phyloP scores from a whole-genome alignment of 1,284 basidiomycete genomes.

The Grifola frondosa region DNA sequence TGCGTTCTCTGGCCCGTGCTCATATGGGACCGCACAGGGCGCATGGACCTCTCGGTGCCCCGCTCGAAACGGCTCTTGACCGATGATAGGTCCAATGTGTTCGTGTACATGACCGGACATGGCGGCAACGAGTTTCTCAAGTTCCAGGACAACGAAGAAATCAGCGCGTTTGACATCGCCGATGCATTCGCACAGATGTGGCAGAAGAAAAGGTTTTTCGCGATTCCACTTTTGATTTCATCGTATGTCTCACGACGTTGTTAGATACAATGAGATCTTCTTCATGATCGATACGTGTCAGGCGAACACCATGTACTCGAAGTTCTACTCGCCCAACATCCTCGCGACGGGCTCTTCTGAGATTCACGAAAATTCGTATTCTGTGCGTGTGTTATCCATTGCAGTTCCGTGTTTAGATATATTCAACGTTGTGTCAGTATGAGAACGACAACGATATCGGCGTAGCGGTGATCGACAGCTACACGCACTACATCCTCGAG shows the following conservation, averaged over 20 bases:
- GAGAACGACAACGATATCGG: constrained; percentile 93
- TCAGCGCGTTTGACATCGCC: constrained; percentile 93
- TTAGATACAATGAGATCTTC: constrained; percentile 94
- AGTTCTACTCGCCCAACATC: constrained; percentile 95
- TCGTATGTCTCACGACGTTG: background rate
- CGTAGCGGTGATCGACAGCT: constrained; percentile 93
- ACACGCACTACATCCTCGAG: constrained; percentile 89
- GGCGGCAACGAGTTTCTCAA: constrained; percentile 98
- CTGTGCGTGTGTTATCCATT: constrained; percentile 54
- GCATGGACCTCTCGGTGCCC: constrained; percentile 76
- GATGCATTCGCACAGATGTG: constrained; percentile 99
- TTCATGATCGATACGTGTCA: constrained; percentile 99
- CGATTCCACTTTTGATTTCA: background rate
- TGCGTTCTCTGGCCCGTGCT: background rate
- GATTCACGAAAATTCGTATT: constrained; percentile 93
- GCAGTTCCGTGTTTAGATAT: too few relatives aligned
- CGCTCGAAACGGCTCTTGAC: constrained; percentile 89
- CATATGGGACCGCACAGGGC: constrained; percentile 42
- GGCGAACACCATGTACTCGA: constrained; percentile 93
- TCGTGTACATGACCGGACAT: constrained; percentile 98
- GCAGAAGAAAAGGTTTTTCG: constrained; percentile 80
- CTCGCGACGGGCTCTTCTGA: constrained; percentile 89
- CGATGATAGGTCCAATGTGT: constrained; percentile 92
- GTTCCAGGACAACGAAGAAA: constrained; percentile 98
- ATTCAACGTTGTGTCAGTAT: constrained; percentile 52